These are phyloP conservation scores for Psilocybe azurescens DNA, from an alignment of 768 basidiomycete species.

Conservation along the genomic window DNA sequence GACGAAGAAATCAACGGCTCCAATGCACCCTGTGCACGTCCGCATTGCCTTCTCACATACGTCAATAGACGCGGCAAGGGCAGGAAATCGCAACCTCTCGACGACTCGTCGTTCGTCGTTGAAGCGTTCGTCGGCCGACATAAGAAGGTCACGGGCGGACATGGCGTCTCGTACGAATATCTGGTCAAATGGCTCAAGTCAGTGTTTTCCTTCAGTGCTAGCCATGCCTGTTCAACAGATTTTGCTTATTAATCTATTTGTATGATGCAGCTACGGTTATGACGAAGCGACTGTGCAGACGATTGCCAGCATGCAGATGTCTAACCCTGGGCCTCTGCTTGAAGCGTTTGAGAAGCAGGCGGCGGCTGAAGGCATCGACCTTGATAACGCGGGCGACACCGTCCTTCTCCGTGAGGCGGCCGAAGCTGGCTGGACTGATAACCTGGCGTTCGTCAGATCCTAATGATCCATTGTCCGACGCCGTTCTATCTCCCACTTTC, in stretches of 20 bases:
- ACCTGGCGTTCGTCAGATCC: slow-evolving; percentile 7
- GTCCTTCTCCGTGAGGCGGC: slow-evolving; percentile 38
- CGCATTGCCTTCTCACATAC: background rate
- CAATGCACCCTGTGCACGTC: background rate
- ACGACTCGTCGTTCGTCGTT: slow-evolving; percentile 32
- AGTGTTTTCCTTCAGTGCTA: slow-evolving; percentile 11
- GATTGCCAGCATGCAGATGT: slow-evolving; percentile 28
- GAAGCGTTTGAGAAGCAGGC: slow-evolving; percentile 35
- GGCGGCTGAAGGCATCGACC: slow-evolving; percentile 30
- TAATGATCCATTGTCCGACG: background rate
- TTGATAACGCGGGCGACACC: slow-evolving; percentile 26
- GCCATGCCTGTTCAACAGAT: background rate
- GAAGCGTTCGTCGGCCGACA: slow-evolving; percentile 39
- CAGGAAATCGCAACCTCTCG: background rate
- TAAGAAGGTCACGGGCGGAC: slow-evolving; percentile 29
- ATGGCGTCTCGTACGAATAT: slow-evolving; percentile 30
- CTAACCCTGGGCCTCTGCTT: slow-evolving; percentile 32
- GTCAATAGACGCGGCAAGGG: slow-evolving; percentile 9
- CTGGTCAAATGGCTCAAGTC: slow-evolving; percentile 49
- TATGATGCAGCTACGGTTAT: slow-evolving; percentile 35
- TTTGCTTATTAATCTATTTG: background rate
- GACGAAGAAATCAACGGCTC: background rate
- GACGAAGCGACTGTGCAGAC: slow-evolving; percentile 42
- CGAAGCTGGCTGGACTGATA: slow-evolving; percentile 32
- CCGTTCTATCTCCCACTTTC: background rate